Base-by-base conservation (phyloP, 768 basidiomycete species). In the Amanita jacksonii region DNA sequence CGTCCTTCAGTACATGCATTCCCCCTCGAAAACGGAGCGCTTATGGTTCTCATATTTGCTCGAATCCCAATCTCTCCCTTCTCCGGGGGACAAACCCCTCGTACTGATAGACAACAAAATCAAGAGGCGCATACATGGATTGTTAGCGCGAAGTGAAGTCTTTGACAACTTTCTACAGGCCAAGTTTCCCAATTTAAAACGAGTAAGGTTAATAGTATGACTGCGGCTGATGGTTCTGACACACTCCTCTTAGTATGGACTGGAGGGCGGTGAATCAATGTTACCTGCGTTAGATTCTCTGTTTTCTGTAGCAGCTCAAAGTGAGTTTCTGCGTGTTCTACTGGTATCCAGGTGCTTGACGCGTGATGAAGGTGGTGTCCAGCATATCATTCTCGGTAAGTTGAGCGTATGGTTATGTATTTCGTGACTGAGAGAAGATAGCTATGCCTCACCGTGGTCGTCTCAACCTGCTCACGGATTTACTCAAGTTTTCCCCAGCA, bases 201-300 rank as follows among this genome's bases (percentile, higher is more conserved):
- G 85, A 18, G 70, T 71, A 53, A n/a, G 66, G 55, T 18, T 6
- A 13, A 28, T 12, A 31, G 9, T 18, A 30, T 25, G 8, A 10
- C 6, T 9, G 25, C 9, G 16, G 13, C 45, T 7, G 12, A 10
- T 45, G 6, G 25, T 22, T 34, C n/a, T 4, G 19, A 30, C 28
- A 18, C 31, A 22, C 15, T 16, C 43, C 15, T 48, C 50, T 16
- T 74, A 88, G 55, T 89, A 89, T 59, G 90, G 87, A 0, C 69
- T 93, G 28, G 91, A 96, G 61, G 92, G 92, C 2, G 92, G 85
- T 1, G 92, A 94, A 64, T 89, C 87, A 2, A 93, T 94, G 91
- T 62, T 96, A 19, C 85, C 89, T 3, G 91, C 89, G 1, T 65
- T 94, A 2, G 87, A 92, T 48, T 67, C 76, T 0, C 60, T 96